Percentiles rank a stretch among this genome's conserved stretches.
phyloP scores from a whole-genome alignment of 176 grass and related monocot genomes.

The Dendrocalamus sinicus region DNA sequence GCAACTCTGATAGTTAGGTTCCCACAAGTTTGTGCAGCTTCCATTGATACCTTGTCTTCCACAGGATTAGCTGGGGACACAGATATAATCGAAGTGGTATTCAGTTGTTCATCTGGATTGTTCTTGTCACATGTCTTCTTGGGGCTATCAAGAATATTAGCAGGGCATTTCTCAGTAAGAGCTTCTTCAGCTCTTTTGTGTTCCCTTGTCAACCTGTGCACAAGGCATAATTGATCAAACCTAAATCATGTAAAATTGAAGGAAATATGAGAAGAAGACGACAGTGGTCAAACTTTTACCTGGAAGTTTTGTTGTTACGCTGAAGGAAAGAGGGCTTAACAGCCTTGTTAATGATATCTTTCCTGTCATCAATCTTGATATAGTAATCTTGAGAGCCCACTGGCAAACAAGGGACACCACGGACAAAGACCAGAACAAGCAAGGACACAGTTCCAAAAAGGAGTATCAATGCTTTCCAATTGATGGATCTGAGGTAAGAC shows the following conservation, averaged over 20 bases:
- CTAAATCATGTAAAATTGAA: constrained; percentile 34
- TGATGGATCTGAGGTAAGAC: constrained; percentile 51
- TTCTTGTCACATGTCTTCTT: constrained; percentile 50
- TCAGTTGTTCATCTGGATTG: constrained; percentile 48
- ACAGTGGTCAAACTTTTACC: constrained; percentile 51
- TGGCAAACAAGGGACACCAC: constrained; percentile 46
- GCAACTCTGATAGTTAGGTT: constrained; percentile 76
- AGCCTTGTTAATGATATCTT: constrained; percentile 45
- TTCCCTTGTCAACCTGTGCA: constrained; percentile 62
- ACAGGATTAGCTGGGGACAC: constrained; percentile 41
- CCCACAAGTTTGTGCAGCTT: constrained; percentile 53
- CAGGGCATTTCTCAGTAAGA: constrained; percentile 50
- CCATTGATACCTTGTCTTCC: constrained; percentile 48
- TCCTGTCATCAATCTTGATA: constrained; percentile 49
- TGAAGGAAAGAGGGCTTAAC: constrained; percentile 59
- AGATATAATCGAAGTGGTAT: constrained; percentile 40
- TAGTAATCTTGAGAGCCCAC: constrained; percentile 55
- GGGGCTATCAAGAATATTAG: constrained; percentile 45
- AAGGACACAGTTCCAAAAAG: constrained; percentile 52
- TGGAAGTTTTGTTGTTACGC: constrained; percentile 66
- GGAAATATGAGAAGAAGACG: background rate
- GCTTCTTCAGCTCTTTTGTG: constrained; percentile 57
- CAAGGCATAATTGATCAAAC: constrained; percentile 44
- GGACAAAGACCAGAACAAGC: constrained; percentile 64
- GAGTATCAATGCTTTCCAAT: constrained; percentile 64